Evolutionary conservation across 78 protist species (phyloP).

Genomic region (Fonticula alba): DNA sequence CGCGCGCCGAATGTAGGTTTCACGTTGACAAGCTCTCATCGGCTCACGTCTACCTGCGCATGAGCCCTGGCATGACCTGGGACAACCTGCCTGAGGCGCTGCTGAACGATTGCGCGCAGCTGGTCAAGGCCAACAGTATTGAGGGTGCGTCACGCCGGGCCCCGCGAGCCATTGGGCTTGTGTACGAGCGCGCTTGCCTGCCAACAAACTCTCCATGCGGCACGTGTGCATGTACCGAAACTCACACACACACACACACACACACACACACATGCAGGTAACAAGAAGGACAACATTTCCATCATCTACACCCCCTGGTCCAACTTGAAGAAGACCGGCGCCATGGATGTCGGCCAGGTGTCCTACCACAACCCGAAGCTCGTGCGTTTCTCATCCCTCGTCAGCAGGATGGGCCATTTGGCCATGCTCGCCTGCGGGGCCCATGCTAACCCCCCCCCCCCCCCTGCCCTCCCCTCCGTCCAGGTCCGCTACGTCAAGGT

Average conservation of each 20-base stretch:
- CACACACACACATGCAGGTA: conserved; percentile 7
- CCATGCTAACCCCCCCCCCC: not conserved
- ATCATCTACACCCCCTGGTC: conserved; percentile 78
- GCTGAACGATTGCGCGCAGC: conserved; percentile 70
- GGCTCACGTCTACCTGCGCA: conserved; percentile 87
- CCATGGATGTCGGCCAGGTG: conserved; percentile 82
- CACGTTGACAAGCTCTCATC: conserved; percentile 78
- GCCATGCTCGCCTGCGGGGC: not conserved
- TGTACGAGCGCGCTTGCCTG: no score
- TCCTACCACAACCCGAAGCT: conserved; percentile 25
- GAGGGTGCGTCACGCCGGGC: conserved; percentile 26
- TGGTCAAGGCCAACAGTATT: conserved; percentile 72
- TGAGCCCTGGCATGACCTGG: conserved; percentile 15
- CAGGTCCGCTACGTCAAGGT: not conserved
- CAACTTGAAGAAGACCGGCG: conserved; percentile 65
- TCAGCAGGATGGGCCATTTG: not conserved
- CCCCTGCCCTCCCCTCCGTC: not conserved
- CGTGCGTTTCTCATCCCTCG: not conserved
- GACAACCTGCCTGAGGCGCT: conserved; percentile 52
- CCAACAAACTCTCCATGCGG: not conserved
- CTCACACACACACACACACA: not conserved
- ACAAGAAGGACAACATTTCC: conserved; percentile 28
- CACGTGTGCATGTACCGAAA: not conserved
- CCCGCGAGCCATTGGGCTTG: not conserved
- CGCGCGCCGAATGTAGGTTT: conserved; percentile 21